Conservation (phyloP, 2,329 filamentous ascomycete genomes). For the Chrysosporium keratinophilum region DNA sequence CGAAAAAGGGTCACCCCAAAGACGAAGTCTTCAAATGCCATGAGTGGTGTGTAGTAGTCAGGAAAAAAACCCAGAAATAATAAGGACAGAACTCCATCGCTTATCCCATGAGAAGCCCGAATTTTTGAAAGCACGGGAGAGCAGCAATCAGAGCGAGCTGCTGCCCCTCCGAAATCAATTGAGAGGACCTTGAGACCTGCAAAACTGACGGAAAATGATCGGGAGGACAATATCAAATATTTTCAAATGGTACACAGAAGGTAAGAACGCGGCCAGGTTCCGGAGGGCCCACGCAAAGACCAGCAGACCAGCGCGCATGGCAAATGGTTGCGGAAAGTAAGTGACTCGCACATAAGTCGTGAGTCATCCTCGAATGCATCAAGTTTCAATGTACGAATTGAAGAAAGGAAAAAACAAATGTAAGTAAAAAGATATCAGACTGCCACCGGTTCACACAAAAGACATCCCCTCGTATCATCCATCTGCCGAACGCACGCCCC, state of each 20-base stretch:
- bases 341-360: no score
- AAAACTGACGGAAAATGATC: not conserved
- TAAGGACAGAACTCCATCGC: not conserved
- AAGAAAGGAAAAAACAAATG: not conserved
- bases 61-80: not conserved
- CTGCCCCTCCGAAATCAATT: not conserved
- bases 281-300: not conserved
- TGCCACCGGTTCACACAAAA: not conserved
- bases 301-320: not conserved
- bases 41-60: not conserved
- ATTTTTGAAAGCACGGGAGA: not conserved
- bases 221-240: no score
- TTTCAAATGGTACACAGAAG: constrained; percentile 4
- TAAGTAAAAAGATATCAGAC: not conserved
- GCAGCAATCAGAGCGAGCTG: not conserved
- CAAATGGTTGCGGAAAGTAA: no score
- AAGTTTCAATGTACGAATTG: not conserved
- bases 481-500: not conserved
- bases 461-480: not conserved
- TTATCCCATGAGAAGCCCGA: not conserved
- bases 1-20: not conserved
- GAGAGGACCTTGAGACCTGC: not conserved
- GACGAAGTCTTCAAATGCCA: not conserved
- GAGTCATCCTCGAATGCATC: no score
- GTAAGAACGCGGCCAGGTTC: not conserved